phyloP scores from a whole-genome alignment of 306 rosid species.

The Senna siamea region DNA sequence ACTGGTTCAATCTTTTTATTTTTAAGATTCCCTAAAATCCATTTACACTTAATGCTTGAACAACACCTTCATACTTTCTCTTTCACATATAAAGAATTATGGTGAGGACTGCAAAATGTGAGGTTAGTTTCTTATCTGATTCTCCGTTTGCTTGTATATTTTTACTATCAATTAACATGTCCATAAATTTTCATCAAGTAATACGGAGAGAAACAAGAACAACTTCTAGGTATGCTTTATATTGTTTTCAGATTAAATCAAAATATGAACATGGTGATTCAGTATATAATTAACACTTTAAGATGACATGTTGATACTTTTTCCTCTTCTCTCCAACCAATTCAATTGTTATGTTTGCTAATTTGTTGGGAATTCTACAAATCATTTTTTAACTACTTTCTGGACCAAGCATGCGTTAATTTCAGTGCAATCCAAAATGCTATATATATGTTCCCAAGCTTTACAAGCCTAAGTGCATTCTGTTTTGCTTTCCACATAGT shows the following conservation, averaged over 20 bases:
- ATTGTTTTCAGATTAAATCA: not conserved
- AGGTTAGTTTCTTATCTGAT: constrained; percentile 52
- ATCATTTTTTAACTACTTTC: constrained; percentile 9
- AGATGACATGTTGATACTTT: constrained; percentile 13
- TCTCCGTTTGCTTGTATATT: not conserved
- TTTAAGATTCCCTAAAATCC: too few species aligned
- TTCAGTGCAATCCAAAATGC: constrained; percentile 13
- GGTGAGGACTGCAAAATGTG: constrained; percentile 92
- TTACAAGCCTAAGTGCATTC: constrained; percentile 23
- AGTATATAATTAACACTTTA: not conserved
- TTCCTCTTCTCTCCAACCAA: constrained; percentile 3
- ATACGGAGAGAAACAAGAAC: too few species aligned
- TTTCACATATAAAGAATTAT: too few species aligned
- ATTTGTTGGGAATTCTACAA: too few species aligned
- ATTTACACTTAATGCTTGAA: too few species aligned
- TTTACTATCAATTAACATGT: too few species aligned
- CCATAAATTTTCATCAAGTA: too few species aligned
- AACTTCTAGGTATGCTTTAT: too few species aligned
- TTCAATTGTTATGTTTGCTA: constrained; percentile 3
- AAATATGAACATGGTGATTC: not conserved
- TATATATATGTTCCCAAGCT: too few species aligned
- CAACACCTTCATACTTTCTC: too few species aligned
- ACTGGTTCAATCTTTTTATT: too few species aligned
- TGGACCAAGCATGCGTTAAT: constrained; percentile 9
- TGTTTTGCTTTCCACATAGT: constrained; percentile 55